phyloP scores from a whole-genome alignment of 2,329 filamentous ascomycete species.

The Clonostachys solani region DNA sequence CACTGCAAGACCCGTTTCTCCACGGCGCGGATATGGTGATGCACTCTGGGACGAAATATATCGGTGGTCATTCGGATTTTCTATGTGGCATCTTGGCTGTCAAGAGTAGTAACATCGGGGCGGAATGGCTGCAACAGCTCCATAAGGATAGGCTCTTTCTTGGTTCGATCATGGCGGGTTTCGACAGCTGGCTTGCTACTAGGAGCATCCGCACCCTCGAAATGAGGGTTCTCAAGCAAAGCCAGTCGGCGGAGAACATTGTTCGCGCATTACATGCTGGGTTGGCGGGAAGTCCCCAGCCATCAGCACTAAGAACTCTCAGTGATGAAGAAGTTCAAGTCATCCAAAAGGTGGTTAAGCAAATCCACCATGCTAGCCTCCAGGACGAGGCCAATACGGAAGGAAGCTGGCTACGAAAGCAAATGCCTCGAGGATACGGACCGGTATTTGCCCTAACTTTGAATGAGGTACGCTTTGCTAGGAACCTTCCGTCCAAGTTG shows the following conservation, averaged over 20 bases:
- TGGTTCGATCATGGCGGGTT: conserved; percentile 79
- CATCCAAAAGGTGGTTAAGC: conserved; percentile 47
- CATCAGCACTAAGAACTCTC: conserved; percentile 33
- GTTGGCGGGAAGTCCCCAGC: too few relatives aligned
- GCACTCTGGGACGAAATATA: conserved; percentile 96
- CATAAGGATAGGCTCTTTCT: conserved; percentile 68
- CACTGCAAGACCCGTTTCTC: conserved; percentile 78
- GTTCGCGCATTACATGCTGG: conserved; percentile 60
- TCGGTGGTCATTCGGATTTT: conserved; percentile 93
- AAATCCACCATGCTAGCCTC: conserved; percentile 73
- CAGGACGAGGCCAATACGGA: conserved; percentile 59
- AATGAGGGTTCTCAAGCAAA: conserved; percentile 75
- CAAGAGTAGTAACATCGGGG: conserved; percentile 32
- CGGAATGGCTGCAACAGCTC: conserved; percentile 58
- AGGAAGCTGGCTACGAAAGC: conserved; percentile 68
- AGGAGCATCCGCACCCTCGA: conserved; percentile 83
- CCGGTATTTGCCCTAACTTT: conserved; percentile 79
- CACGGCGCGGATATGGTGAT: conserved; percentile 82
- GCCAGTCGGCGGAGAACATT: conserved; percentile 61
- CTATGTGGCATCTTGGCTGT: conserved; percentile 83
- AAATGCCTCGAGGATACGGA: conserved; percentile 90
- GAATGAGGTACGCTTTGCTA: conserved; percentile 57
- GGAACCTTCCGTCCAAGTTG: conserved; percentile 70
- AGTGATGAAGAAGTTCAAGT: conserved; percentile 6
- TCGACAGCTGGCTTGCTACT: conserved; percentile 91